A percentile compares a stretch with the other conserved stretches of the same genome.
Conservation (phyloP, 2,329 filamentous ascomycete genomes). For the Aspergillus costaricaensis region DNA sequence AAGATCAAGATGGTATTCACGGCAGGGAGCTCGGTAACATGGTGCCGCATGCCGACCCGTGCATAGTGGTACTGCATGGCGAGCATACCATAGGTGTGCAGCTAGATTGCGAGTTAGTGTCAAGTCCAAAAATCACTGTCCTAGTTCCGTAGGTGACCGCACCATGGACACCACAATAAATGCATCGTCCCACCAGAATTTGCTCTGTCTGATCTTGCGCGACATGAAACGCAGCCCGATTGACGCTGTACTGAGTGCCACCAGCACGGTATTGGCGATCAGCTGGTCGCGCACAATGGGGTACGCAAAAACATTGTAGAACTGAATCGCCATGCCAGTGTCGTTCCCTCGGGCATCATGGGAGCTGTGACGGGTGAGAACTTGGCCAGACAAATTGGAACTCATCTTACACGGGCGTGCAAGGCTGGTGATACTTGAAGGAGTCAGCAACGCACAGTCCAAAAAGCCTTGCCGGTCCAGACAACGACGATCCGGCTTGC, state of each 20-base stretch:
- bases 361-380: not conserved
- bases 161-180: conserved; percentile 25
- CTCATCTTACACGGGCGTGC: not conserved
- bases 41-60: conserved; percentile 20
- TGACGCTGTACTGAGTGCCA: conserved; percentile 27
- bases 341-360: not conserved
- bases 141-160: not conserved
- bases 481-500: not conserved
- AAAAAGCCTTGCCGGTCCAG: not conserved
- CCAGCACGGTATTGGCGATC: conserved; percentile 27
- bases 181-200: conserved; percentile 35
- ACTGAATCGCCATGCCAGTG: conserved; percentile 1
- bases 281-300: conserved; percentile 23
- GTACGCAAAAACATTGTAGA: conserved; percentile 20
- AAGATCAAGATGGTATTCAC: conserved; percentile 11
- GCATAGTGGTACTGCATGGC: conserved; percentile 24
- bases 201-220: conserved; percentile 28
- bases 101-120: not conserved
- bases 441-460: not conserved
- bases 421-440: not conserved
- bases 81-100: conserved; percentile 24
- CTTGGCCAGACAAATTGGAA: too few relatives aligned
- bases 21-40: conserved; percentile 7
- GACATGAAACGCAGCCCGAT: conserved; percentile 33
- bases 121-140: too few relatives aligned